These are phyloP conservation scores for Botrytis pseudocinerea DNA, from an alignment of 2,329 filamentous ascomycete genomes.

Conservation along the genomic window DNA sequence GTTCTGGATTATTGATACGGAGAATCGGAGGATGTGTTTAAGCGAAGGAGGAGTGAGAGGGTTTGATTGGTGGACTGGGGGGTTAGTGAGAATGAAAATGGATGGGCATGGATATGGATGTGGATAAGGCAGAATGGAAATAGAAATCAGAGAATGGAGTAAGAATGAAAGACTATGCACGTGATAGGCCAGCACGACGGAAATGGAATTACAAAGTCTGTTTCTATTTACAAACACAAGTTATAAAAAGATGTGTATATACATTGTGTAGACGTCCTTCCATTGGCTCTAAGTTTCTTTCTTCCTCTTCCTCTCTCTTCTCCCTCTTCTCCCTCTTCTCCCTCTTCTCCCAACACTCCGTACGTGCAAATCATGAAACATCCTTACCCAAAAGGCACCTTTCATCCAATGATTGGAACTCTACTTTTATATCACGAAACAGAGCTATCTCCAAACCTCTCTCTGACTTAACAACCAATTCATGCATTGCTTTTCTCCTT, in stretches of 20 bases:
- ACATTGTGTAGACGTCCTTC: too few relatives aligned
- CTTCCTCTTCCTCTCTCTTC: background rate
- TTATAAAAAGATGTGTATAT: background rate
- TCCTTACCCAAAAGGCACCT: slow-evolving; percentile 24
- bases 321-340: background rate
- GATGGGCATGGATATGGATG: too few relatives aligned
- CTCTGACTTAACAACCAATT: slow-evolving; percentile 11
- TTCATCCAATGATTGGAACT: slow-evolving; percentile 33
- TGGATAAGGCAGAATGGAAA: too few relatives aligned
- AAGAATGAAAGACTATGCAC: too few relatives aligned
- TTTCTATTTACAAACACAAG: background rate
- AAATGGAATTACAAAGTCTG: background rate
- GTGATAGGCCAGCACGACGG: too few relatives aligned
- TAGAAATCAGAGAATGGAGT: too few relatives aligned
- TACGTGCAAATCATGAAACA: slow-evolving; percentile 32
- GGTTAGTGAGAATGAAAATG: background rate
- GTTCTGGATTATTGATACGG: slow-evolving; percentile 9
- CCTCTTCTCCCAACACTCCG: background rate
- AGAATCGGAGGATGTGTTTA: slow-evolving; percentile 7
- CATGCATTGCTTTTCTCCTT: background rate
- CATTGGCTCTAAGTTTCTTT: background rate
- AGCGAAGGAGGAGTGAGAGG: background rate
- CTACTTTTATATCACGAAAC: slow-evolving; percentile 32
- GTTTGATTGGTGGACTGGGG: slow-evolving; percentile 12
- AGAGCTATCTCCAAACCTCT: slow-evolving; percentile 9